Evolutionary conservation across 2,329 filamentous ascomycete genomes (phyloP).

Genomic region (Trichoderma sp.): DNA sequence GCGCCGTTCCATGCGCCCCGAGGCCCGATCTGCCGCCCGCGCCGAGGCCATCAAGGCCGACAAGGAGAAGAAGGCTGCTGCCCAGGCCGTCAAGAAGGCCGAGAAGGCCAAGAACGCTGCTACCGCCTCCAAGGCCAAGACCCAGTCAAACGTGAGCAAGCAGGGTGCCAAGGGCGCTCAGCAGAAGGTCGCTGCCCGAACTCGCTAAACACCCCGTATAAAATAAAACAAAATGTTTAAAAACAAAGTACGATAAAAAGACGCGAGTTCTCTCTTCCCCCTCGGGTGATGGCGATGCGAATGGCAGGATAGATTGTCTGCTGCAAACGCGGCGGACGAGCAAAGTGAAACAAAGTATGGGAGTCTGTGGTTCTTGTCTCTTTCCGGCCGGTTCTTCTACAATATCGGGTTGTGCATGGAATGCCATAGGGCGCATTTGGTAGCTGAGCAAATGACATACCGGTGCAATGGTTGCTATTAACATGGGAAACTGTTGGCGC

Average conservation of each 20-base stretch:
- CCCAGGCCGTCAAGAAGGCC: constrained; percentile 92
- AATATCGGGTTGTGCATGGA: constrained; percentile 47
- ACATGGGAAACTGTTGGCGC: constrained; percentile 24
- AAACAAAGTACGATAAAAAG: constrained; percentile 24
- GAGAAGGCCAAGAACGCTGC: constrained; percentile 97
- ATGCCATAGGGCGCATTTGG: constrained; percentile 49
- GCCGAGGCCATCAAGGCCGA: constrained; percentile 89
- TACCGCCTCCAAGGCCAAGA: constrained; percentile 74
- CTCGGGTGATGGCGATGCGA: not conserved
- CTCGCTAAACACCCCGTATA: constrained; percentile 60
- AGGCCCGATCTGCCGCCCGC: constrained; percentile 91
- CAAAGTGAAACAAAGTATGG: constrained; percentile 32
- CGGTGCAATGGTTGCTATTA: constrained; percentile 40
- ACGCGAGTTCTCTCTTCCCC: not conserved
- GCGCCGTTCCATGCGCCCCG: constrained; percentile 90
- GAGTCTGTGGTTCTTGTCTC: constrained; percentile 50
- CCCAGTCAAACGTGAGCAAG: constrained; percentile 86
- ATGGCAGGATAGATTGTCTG: not conserved
- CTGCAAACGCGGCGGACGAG: constrained; percentile 13
- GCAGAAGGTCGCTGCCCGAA: constrained; percentile 82
- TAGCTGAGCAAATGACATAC: constrained; percentile 46
- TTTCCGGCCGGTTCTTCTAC: constrained; percentile 50
- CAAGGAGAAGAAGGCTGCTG: constrained; percentile 96
- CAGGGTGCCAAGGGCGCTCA: constrained; percentile 92
- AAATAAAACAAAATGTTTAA: constrained; percentile 3